A percentile compares a stretch with the other conserved stretches of the same genome.
Evolutionary conservation across 2,329 filamentous ascomycete genomes (phyloP).

Genomic region (Magnaporthiopsis incrustans): DNA sequence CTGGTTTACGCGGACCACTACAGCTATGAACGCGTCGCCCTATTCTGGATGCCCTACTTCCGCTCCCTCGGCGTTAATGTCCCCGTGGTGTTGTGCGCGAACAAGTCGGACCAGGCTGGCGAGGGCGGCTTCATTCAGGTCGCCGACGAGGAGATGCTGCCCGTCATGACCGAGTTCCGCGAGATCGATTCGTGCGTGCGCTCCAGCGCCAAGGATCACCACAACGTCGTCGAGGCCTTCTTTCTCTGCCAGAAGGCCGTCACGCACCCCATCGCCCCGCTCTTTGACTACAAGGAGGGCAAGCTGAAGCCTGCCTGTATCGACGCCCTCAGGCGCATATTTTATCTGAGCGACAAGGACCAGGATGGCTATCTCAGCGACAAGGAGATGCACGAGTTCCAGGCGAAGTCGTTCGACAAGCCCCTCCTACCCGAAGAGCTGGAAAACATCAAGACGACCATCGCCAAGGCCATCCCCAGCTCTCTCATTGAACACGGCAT

Average conservation of each 20-base stretch:
- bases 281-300: constrained; percentile 92
- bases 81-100: constrained; percentile 91
- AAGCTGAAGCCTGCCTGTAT: constrained; percentile 83
- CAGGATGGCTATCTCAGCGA: constrained; percentile 89
- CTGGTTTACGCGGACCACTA: constrained; percentile 98
- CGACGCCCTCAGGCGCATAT: constrained; percentile 79
- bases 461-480: constrained; percentile 59
- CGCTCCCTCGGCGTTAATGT: constrained; percentile 97
- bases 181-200: constrained; percentile 98
- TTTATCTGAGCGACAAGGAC: constrained; percentile 94
- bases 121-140: constrained; percentile 74
- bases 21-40: constrained; percentile 91
- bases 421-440: constrained; percentile 73
- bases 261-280: constrained; percentile 89
- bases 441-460: constrained; percentile 82
- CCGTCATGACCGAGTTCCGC: constrained; percentile 96
- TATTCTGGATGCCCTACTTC: constrained; percentile 99
- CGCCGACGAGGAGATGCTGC: constrained; percentile 94
- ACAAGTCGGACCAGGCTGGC: constrained; percentile 84
- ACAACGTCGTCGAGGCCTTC: constrained; percentile 93
- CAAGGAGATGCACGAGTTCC: constrained; percentile 83
- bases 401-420: constrained; percentile 87
- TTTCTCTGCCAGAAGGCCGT: constrained; percentile 98
- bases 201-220: constrained; percentile 83
- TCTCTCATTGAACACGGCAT: constrained; percentile 64